Evolutionary conservation across 2,329 filamentous ascomycete genomes (phyloP).

Genomic region (Pseudogymnoascus sp.): DNA sequence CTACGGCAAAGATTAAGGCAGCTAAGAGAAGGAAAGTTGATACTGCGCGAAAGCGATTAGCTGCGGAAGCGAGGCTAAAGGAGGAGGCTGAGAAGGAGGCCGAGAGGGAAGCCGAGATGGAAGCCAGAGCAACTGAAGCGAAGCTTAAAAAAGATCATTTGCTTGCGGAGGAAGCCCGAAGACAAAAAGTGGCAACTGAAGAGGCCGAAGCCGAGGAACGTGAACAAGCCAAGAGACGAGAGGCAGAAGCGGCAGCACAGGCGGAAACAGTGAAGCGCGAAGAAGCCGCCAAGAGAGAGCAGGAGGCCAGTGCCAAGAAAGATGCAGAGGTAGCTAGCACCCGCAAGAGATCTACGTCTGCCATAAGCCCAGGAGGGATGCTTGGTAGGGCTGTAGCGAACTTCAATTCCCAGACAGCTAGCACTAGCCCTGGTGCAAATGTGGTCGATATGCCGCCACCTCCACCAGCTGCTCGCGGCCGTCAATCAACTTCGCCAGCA

Average conservation of each 20-base stretch:
- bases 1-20: background rate
- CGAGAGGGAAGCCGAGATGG: background rate
- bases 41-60: background rate
- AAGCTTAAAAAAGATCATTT: background rate
- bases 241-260: background rate
- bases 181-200: background rate
- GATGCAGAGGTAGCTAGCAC: background rate
- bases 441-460: background rate
- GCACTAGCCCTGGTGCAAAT: background rate
- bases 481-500: background rate
- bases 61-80: background rate
- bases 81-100: background rate
- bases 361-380: background rate
- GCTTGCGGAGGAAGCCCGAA: background rate
- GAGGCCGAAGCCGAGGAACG: background rate
- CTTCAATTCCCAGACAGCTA: background rate
- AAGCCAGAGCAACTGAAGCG: background rate
- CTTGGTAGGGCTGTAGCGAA: background rate
- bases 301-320: background rate
- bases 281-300: background rate
- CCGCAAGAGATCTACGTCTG: background rate
- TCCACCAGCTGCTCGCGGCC: background rate
- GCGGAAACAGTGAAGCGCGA: background rate
- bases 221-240: background rate
- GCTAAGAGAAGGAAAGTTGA: background rate